Evolutionary conservation across 768 basidiomycete genomes (phyloP).

Genomic region (Tephrocybe sp.): DNA sequence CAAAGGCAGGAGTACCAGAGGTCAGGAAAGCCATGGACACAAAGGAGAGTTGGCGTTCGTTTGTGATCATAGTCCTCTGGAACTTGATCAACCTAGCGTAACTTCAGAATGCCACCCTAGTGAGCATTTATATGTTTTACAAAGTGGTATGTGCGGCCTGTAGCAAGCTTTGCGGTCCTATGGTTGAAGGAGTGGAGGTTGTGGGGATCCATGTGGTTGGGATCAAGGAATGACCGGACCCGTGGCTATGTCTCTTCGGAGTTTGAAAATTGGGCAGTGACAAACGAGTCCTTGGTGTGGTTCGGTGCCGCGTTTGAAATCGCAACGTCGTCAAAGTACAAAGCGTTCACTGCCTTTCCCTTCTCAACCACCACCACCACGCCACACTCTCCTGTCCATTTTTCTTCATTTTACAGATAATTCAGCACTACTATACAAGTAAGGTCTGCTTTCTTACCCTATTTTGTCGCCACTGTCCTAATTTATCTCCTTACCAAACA

Average conservation of each 20-base stretch:
- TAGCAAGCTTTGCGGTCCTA: conserved; percentile 27
- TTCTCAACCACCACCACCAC: conserved; percentile 6
- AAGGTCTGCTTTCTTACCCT: conserved; percentile 23
- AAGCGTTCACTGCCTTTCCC: conserved; percentile 8
- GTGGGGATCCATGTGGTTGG: no score
- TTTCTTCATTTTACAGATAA: conserved; percentile 11
- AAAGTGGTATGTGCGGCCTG: conserved; percentile 68
- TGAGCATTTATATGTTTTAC: conserved; percentile 26
- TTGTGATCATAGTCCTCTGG: conserved; percentile 42
- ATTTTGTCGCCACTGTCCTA: conserved; percentile 9
- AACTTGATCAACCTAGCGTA: conserved; percentile 52
- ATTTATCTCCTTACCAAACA: conserved; percentile 21
- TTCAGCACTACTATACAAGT: conserved; percentile 26
- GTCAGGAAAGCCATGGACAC: conserved; percentile 83
- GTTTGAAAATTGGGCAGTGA: conserved; percentile 23
- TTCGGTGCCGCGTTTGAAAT: conserved; percentile 30
- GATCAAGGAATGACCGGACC: no score
- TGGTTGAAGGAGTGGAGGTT: no score
- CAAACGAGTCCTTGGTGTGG: conserved; percentile 10
- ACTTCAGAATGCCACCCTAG: background rate
- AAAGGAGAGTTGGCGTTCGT: conserved; percentile 56
- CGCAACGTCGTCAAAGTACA: conserved; percentile 17
- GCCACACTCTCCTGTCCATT: conserved; percentile 19
- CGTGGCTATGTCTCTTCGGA: conserved; percentile 13
- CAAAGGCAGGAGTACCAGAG: conserved; percentile 32